Evolutionary conservation across 2,329 filamentous ascomycete genomes (phyloP), one percentile per base, ranked within the genome.

Genomic region (Epichloe uncinata): DNA sequence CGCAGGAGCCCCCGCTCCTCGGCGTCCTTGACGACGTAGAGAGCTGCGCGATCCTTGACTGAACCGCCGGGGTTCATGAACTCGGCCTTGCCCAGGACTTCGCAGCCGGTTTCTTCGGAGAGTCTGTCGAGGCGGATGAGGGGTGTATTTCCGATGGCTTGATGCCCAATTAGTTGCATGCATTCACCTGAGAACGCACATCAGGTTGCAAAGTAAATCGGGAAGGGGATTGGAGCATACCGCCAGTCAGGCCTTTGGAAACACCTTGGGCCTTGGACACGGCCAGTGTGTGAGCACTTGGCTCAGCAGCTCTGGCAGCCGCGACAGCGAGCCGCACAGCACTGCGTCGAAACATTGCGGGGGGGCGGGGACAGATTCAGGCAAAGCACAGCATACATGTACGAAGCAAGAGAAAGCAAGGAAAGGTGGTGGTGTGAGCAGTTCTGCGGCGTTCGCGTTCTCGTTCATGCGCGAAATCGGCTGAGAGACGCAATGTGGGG

Each of bases 41-140:
- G 79, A 4, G 93, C 93, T 2, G 93, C 93, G 55, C 93, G 86
- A 71, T 98, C 93, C 72, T 98, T 98, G 66, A 98, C 84, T 49
- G 84, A 90, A 52, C 93, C 93, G 58, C 93, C 93, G 1, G 93
- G 93, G 74, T 98, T 98, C 75, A 95, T 93, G 72, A 98, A 98
- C 67, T 98, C 93, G 60, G 93, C 90, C 69, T 98, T 98, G 62
- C 91, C 93, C 40, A 97, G 82, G 52, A 98, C 75, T 60, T 95
- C 86, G 76, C 93, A 97, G 56, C 90, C 89, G 0, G 93, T 97
- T 63, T 94, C 78, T 53, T 87, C 81, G 40, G 91, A 97, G 58
- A 97, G 82, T 54, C 75, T 80, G 69, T 95, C 91, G 47, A 98
- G 75, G 45, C 86, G 84, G 66, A 98, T 95, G 49, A 98, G 79